Conservation (phyloP, 139 green algal genomes). For the Auxenochlorella pyrenoidosa region DNA sequence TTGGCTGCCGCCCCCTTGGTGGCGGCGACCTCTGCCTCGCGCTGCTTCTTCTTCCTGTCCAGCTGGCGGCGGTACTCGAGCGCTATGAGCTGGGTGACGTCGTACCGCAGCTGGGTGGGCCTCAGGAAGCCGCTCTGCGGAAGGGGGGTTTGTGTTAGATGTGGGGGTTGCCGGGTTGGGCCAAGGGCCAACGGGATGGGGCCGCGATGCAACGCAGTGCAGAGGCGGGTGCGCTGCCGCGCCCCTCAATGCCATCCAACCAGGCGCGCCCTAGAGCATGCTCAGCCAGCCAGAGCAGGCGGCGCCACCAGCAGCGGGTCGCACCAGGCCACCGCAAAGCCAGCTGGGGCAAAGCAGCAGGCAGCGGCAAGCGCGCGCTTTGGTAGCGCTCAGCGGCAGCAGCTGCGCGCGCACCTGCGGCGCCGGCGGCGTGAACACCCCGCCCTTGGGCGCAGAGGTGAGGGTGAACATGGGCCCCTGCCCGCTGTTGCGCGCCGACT, state of each 20-base stretch:
- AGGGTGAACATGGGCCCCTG: conserved; percentile 31
- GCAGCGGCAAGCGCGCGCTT: no score
- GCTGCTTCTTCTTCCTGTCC: background rate
- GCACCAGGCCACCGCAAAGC: no score
- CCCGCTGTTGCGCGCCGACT: conserved; percentile 27
- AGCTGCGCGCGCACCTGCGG: background rate
- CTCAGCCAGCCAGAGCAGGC: no score
- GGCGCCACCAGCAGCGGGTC: no score
- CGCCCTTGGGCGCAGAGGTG: conserved; percentile 3
- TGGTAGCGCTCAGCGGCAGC: background rate
- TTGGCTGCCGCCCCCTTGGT: background rate
- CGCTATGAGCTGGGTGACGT: background rate
- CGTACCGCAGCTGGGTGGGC: conserved; percentile 17
- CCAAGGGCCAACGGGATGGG: background rate
- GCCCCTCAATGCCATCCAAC: no score
- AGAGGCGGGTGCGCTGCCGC: background rate
- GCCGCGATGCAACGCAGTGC: background rate
- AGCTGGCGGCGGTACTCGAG: conserved; percentile 1
- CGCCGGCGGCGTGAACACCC: conserved; percentile 1
- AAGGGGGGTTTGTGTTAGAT: background rate
- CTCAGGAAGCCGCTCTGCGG: conserved; percentile 26
- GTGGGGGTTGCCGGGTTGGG: no score
- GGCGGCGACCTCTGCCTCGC: background rate
- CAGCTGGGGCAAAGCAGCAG: no score
- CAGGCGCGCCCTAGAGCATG: no score